phyloP scores from a whole-genome alignment of 768 basidiomycete species.

The Serpula lacrymans region DNA sequence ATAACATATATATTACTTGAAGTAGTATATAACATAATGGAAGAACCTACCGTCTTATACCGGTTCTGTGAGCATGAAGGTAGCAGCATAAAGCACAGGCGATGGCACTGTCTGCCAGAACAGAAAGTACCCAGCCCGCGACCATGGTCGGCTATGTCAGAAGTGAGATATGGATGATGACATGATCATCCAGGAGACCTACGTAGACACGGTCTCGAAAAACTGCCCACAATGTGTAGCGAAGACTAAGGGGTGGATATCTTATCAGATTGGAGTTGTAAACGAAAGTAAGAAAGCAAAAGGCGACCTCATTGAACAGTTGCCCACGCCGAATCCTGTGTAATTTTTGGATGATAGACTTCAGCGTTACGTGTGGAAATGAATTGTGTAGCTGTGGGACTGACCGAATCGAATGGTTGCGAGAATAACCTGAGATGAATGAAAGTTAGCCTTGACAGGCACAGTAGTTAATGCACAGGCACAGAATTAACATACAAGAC shows the following conservation, averaged over 20 bases:
- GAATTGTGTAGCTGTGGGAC: no score
- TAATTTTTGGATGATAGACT: not conserved
- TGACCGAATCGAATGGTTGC: constrained; percentile 11
- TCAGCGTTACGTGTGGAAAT: no score
- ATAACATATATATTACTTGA: no score
- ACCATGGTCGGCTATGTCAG: constrained; percentile 16
- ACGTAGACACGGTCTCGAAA: constrained; percentile 6
- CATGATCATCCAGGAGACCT: no score
- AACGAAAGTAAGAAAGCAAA: no score
- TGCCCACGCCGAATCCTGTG: constrained; percentile 11
- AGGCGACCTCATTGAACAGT: constrained; percentile 2
- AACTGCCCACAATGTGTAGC: not conserved
- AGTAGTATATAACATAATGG: no score
- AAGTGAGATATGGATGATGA: no score
- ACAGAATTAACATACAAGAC: constrained; percentile 15
- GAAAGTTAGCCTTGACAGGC: no score
- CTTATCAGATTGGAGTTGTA: not conserved
- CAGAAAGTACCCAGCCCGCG: constrained; percentile 10
- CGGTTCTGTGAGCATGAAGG: constrained; percentile 10
- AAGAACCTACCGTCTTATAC: constrained; percentile 6
- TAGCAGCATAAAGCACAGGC: constrained; percentile 10
- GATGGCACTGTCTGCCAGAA: constrained; percentile 7
- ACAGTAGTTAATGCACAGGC: not conserved
- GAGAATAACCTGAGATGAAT: constrained; percentile 2
- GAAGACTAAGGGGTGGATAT: constrained; percentile 9